Base-by-base conservation (phyloP, 371 early-diverging fungal species). In the Mortierella sp. region DNA sequence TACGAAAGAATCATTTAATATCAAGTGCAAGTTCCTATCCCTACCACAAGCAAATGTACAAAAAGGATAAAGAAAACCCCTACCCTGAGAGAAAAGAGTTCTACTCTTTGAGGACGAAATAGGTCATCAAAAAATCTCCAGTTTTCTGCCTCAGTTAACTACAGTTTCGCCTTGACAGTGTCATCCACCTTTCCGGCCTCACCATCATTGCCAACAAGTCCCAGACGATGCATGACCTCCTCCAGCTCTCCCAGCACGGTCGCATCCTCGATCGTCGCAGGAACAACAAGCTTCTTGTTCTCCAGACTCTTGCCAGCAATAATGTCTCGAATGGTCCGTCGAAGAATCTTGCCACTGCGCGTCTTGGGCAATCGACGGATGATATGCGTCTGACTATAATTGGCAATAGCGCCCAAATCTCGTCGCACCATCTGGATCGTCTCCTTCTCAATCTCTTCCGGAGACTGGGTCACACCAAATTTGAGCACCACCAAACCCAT, bases 351-450 rank as follows among this genome's bases (percentile, higher is more conserved):
- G 7, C 98, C 98, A 21, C 92, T 92, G 11, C 97, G 84, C 12
- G 99, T 98, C 81, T 98, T 98, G 16, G 99, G 98, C 60, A 98
- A 74, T 21, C 92, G 85, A 1, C 87, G 83, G 1, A 94, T 91
- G 62, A 94, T 82, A 21, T 90, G 82, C 2, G 90, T 87, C 6
- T 80, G 81, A 15, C 90, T 87, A 68, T 93, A 88, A 46, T 92
- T 93, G 2, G 94, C 93, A 66, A 96, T 91, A 9, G 95, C 89
- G 0, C 95, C 95, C 7, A 95, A 82, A 51, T 91, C 88, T 9
- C 76, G 70, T 28, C 92, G 84, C 12, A 89, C 85, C 57, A 86
- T 85, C 0, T 65, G 63, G 0, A 88, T 81, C 0, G 91, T 64
- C 11, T 89, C 87, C 30, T 81, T 70, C 16, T 68, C 66, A 25